phyloP scores from a whole-genome alignment of 345 rosid genomes.

The Sapria himalayana region DNA sequence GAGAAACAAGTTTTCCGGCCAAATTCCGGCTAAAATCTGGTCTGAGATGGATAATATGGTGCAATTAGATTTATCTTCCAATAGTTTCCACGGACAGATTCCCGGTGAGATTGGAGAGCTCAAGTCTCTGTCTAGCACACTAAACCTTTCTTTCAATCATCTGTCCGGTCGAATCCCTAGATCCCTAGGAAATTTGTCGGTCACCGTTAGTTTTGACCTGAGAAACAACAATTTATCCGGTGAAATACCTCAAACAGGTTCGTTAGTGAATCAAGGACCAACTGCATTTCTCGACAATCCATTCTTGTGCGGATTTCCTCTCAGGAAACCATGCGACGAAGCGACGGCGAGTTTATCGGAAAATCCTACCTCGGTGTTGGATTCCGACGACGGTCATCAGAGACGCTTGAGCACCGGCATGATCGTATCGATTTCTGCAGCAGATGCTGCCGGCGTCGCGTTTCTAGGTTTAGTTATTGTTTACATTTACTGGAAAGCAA shows the following conservation, averaged over 20 bases:
- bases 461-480: conserved; percentile 44
- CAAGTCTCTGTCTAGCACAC: conserved; percentile 46
- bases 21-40: conserved; percentile 64
- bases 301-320: conserved; percentile 72
- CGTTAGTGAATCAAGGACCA: conserved; percentile 89
- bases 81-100: conserved; percentile 38
- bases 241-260: conserved; percentile 77
- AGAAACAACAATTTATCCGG: conserved; percentile 62
- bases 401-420: conserved; percentile 46
- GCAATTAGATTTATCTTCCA: conserved; percentile 74
- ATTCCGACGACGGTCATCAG: conserved; percentile 8
- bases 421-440: conserved; percentile 53
- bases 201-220: conserved; percentile 73
- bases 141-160: conserved; percentile 66
- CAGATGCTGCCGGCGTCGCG: conserved; percentile 73
- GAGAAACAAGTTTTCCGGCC: conserved; percentile 37
- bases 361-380: conserved; percentile 15
- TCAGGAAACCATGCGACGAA: conserved; percentile 50
- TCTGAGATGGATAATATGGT: conserved; percentile 39
- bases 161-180: conserved; percentile 61
- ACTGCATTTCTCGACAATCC: conserved; percentile 84
- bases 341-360: conserved; percentile 14
- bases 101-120: conserved; percentile 61
- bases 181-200: conserved; percentile 54
- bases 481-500: conserved; percentile 81